A percentile compares a stretch with the other conserved stretches of the same genome.
Evolutionary conservation across 371 early-diverging fungal species (phyloP).

Genomic region (Mortierella sp.): DNA sequence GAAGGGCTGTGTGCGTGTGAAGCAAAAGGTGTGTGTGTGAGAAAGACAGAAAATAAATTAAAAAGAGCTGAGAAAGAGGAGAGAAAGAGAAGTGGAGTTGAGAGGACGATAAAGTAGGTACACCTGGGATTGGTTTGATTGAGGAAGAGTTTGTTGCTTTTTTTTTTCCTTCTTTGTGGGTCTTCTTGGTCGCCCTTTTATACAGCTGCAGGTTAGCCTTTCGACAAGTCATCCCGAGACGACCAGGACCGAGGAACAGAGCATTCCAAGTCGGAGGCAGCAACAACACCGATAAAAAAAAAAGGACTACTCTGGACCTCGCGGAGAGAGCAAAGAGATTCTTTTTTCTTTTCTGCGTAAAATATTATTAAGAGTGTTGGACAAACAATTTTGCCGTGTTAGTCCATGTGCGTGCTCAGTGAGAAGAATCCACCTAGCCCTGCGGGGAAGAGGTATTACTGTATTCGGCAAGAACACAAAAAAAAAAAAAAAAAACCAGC

Average conservation of each 20-base stretch:
- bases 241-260: slow-evolving; percentile 1
- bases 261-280: not conserved
- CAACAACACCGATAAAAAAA: not conserved
- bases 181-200: not conserved
- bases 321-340: not conserved
- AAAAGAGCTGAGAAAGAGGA: not conserved
- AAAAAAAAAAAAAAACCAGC: not conserved
- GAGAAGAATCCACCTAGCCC: no score
- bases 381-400: slow-evolving; percentile 21
- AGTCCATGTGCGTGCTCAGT: no score
- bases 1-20: not conserved
- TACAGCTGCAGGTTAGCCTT: not conserved
- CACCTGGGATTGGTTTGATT: not conserved
- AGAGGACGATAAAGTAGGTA: not conserved
- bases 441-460: no score
- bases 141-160: not conserved
- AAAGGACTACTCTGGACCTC: not conserved
- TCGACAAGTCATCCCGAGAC: not conserved
- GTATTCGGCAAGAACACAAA: not conserved
- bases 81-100: slow-evolving; percentile 2
- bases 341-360: slow-evolving; percentile 2
- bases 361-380: not conserved
- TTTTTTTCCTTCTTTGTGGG: not conserved
- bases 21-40: not conserved
- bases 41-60: slow-evolving; percentile 1